phyloP scores from a whole-genome alignment of 2,329 filamentous ascomycete genomes.

The Alternaria brassicae region DNA sequence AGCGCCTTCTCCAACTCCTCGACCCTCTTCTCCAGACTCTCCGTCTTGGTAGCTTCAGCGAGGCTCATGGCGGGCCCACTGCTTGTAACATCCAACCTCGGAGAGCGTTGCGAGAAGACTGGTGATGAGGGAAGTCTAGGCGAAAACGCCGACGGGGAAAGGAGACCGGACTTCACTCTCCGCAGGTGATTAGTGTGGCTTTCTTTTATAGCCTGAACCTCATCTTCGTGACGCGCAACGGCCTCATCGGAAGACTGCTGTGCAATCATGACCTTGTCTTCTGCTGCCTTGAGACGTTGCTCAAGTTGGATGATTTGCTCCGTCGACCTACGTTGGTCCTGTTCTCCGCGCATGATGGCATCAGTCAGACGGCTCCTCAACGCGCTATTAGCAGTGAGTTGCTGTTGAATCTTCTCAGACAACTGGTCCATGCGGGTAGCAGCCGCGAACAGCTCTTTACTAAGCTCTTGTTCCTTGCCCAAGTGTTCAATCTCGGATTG shows the following conservation, averaged over 20 bases:
- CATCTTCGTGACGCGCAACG: slow-evolving; percentile 83
- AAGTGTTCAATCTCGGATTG: slow-evolving; percentile 63
- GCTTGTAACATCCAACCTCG: slow-evolving; percentile 67
- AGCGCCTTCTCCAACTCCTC: slow-evolving; percentile 85
- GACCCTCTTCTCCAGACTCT: slow-evolving; percentile 78
- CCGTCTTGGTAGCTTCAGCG: slow-evolving; percentile 75
- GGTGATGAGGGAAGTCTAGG: slow-evolving; percentile 69
- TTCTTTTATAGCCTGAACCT: slow-evolving; percentile 77
- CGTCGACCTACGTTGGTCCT: slow-evolving; percentile 80
- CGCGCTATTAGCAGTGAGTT: slow-evolving; percentile 77
- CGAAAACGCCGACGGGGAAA: slow-evolving; percentile 59
- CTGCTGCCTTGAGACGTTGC: slow-evolving; percentile 77
- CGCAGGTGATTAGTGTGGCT: slow-evolving; percentile 78
- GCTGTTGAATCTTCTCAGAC: slow-evolving; percentile 77
- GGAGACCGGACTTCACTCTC: slow-evolving; percentile 66
- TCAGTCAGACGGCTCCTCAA: slow-evolving; percentile 78
- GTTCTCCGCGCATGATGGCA: slow-evolving; percentile 83
- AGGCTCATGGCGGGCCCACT: slow-evolving; percentile 66
- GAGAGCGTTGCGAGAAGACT: slow-evolving; percentile 65
- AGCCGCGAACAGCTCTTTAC: slow-evolving; percentile 74
- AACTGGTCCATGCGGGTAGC: slow-evolving; percentile 81
- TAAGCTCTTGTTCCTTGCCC: slow-evolving; percentile 68
- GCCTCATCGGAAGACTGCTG: slow-evolving; percentile 88
- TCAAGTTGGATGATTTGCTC: slow-evolving; percentile 85
- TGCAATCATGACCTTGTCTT: slow-evolving; percentile 82